Evolutionary conservation across 805 yeast species (phyloP).

Genomic region (Wickerhamomyces subpelliculosus): DNA sequence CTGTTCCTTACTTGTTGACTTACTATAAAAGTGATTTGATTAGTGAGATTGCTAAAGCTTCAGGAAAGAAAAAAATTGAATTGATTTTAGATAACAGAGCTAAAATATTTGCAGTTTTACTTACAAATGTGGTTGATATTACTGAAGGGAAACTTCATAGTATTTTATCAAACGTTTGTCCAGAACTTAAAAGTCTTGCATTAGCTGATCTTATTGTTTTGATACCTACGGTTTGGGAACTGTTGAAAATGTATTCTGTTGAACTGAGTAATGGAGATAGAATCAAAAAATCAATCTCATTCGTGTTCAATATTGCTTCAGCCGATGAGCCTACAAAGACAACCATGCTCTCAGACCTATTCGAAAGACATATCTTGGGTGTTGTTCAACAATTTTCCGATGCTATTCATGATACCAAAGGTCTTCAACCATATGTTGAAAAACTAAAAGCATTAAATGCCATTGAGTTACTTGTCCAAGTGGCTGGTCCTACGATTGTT

Average conservation of each 20-base stretch:
- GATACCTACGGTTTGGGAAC: constrained; percentile 30
- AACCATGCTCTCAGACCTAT: constrained; percentile 40
- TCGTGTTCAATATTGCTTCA: constrained; percentile 24
- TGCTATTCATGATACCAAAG: constrained; percentile 65
- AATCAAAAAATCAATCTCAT: constrained; percentile 11
- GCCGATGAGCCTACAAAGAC: constrained; percentile 16
- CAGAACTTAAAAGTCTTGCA: constrained; percentile 31
- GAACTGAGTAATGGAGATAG: too few relatives aligned
- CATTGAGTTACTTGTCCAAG: constrained; percentile 54
- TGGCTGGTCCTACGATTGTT: constrained; percentile 46
- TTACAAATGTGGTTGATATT: constrained; percentile 43
- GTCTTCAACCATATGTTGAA: constrained; percentile 64
- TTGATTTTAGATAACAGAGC: constrained; percentile 43
- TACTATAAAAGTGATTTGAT: constrained; percentile 59
- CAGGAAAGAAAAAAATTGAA: constrained; percentile 37
- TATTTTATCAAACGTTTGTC: constrained; percentile 46
- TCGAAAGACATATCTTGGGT: constrained; percentile 64
- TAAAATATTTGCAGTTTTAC: constrained; percentile 49
- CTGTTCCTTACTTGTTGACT: constrained; percentile 70
- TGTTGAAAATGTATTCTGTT: constrained; percentile 34
- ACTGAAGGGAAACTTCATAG: constrained; percentile 44
- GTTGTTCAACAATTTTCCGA: constrained; percentile 76
- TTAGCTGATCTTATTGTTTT: constrained; percentile 22
- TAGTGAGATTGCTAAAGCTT: constrained; percentile 49
- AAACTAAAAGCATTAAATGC: constrained; percentile 70